Evolutionary conservation across 441 rosid species (phyloP).

Genomic region (Hypseocharis bilobata): DNA sequence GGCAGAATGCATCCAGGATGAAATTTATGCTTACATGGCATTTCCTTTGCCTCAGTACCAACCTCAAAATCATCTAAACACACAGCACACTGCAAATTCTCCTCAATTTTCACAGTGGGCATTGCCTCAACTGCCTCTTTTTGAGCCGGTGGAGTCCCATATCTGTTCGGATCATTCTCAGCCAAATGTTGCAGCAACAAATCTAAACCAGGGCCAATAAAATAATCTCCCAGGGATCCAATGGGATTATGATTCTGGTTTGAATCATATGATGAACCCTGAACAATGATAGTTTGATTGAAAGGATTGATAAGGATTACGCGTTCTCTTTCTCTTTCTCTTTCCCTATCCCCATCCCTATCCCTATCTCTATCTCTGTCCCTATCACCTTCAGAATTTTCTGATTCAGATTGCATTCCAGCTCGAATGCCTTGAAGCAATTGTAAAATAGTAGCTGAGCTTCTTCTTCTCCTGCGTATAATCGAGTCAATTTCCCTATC

Average conservation of each 20-base stretch:
- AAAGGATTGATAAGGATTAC: constrained; percentile 60
- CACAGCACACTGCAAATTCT: constrained; percentile 42
- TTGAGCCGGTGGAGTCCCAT: constrained; percentile 52
- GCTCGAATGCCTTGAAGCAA: constrained; percentile 66
- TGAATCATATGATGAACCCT: constrained; percentile 32
- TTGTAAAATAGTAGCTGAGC: constrained; percentile 56
- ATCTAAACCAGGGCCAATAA: constrained; percentile 56
- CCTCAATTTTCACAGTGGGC: constrained; percentile 33
- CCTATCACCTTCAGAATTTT: constrained; percentile 35
- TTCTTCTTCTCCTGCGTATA: constrained; percentile 60
- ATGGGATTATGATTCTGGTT: constrained; percentile 34
- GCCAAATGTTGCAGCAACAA: constrained; percentile 48
- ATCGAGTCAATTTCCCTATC: constrained; percentile 59
- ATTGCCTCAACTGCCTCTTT: constrained; percentile 46
- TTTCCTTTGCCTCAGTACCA: constrained; percentile 43
- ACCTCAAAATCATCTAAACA: constrained; percentile 56
- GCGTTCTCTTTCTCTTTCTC: constrained; percentile 40
- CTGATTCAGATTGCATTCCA: constrained; percentile 55
- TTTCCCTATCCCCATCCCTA: constrained; percentile 32
- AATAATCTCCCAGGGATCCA: constrained; percentile 54
- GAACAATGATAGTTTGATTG: constrained; percentile 55
- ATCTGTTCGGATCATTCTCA: constrained; percentile 38
- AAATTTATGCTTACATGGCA: constrained; percentile 62
- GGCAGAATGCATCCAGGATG: constrained; percentile 51
- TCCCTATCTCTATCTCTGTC: constrained; percentile 30